Percentiles rank a stretch among this genome's conserved stretches.
These are phyloP conservation scores for Aspergillus udagawae DNA, from an alignment of 2,329 filamentous ascomycete genomes.

Conservation along the genomic window DNA sequence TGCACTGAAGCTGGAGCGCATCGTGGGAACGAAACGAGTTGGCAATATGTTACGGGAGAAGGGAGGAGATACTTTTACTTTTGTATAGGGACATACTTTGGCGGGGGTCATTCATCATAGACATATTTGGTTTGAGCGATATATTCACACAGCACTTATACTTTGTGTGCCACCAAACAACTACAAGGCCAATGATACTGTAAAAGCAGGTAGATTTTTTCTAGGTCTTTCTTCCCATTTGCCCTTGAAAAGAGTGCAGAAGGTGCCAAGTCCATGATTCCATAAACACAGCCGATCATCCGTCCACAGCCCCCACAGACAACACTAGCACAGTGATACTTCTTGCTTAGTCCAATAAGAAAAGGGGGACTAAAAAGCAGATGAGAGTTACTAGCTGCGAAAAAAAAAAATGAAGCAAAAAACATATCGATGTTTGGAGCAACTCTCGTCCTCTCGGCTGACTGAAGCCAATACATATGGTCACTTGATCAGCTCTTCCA, in stretches of 20 bases:
- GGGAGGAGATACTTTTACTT: slow-evolving; percentile 88
- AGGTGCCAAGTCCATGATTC: neutral
- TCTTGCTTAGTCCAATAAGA: neutral
- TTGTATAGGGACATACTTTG: slow-evolving; percentile 55
- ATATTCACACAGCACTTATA: neutral
- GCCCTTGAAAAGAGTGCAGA: neutral
- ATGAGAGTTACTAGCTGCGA: neutral
- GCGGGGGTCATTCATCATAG: neutral
- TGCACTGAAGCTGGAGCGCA: slow-evolving; percentile 77
- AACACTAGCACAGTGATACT: neutral
- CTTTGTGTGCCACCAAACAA: neutral
- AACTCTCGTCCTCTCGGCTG: neutral
- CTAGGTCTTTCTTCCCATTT: neutral
- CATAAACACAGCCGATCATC: neutral
- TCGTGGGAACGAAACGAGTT: slow-evolving; percentile 77
- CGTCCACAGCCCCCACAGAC: neutral
- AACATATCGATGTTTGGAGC: neutral
- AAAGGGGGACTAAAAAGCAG: neutral
- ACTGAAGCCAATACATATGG: neutral
- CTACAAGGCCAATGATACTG: neutral
- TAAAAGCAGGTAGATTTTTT: neutral
- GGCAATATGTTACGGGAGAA: slow-evolving; percentile 78
- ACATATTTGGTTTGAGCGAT: neutral
- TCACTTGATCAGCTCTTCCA: neutral
- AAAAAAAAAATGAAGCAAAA: neutral